Conservation (phyloP, 352 stramenopile genomes). For the Phytophthora parvispora region DNA sequence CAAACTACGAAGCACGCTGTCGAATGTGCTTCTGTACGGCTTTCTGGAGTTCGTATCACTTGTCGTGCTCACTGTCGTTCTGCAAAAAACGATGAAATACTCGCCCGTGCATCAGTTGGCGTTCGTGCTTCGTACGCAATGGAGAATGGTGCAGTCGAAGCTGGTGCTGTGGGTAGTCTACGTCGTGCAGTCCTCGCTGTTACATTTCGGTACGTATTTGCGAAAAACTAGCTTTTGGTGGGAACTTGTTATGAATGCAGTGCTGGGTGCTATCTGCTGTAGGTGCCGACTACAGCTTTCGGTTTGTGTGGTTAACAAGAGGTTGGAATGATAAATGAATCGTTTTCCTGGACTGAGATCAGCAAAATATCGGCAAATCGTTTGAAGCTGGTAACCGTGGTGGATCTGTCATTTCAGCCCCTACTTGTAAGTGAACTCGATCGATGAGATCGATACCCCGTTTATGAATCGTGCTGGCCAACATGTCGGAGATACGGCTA, state of each 20-base stretch:
- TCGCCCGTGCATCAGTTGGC: slow-evolving; percentile 29
- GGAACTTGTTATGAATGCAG: too few relatives aligned
- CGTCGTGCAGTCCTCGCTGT: slow-evolving; percentile 34
- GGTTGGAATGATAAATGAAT: background rate
- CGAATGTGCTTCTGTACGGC: slow-evolving; percentile 30
- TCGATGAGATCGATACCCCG: too few relatives aligned
- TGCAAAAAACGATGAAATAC: slow-evolving; percentile 13
- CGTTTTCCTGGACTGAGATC: background rate
- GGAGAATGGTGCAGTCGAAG: slow-evolving; percentile 43
- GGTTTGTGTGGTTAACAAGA: slow-evolving; percentile 9
- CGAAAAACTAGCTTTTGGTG: background rate
- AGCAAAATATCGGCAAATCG: background rate
- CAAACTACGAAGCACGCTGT: slow-evolving; percentile 19
- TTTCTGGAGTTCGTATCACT: slow-evolving; percentile 24
- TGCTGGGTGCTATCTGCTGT: too few relatives aligned
- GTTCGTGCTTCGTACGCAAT: slow-evolving; percentile 44
- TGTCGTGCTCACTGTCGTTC: background rate
- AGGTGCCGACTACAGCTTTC: slow-evolving; percentile 19
- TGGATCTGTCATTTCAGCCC: too few relatives aligned
- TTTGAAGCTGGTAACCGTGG: too few relatives aligned
- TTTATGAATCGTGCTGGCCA: too few relatives aligned
- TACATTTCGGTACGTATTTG: slow-evolving; percentile 26
- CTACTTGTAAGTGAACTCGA: too few relatives aligned
- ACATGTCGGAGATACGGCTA: too few relatives aligned
- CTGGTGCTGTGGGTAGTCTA: slow-evolving; percentile 47